Base-by-base conservation (phyloP, 768 basidiomycete species). In the Xerocomellus amylosporus region DNA sequence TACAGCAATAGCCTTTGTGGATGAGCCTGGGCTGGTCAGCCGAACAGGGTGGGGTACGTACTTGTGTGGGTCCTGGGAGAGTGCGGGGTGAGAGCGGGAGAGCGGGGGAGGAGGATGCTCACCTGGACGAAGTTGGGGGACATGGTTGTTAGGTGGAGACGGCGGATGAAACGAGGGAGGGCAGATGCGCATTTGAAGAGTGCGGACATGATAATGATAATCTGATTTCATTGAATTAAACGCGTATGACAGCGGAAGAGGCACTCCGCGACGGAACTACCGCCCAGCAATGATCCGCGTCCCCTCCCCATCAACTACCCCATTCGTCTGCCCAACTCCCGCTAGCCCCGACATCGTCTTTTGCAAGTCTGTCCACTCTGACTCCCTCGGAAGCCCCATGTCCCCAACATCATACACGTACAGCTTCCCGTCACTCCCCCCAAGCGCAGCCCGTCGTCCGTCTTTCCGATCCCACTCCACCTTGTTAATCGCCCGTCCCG, bases 361-460 rank as follows among this genome's bases (percentile, higher is more conserved):
- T 70, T 96, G 92, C 77, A 98, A 71, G 58, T 97, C 93, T 3
- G 84, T 82, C 96, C 96, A 98, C 71, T 98, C 96, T 6, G 83
- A 79, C 72, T 98, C 96, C 53, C 91, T 75, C 1, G 95, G 91
- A 22, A 90, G 78, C 1, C 85, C 88, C 79, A 90, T 85, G 64
- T 98, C 94, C 12, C 94, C 93, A 58, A 98, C 85, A 67, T 98
- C 96, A 68, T 96, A 98, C 34, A 99, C 80, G 71, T 97, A 96
- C 55, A 99, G 73, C 58, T 82, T 85, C 14, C 97, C 97, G 59
- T 98, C 96, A 59, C 90, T 91, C 4, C 91, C 90, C 30, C 96
- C 97, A 28, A 98, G 71, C 1, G 90, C 96, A 2, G 84, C 93
- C 24, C 94, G 85, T 34, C 92, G 83, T 0, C 94, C 95, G 51